Evolutionary conservation across 2,329 filamentous ascomycete species (phyloP), one percentile per base, ranked within the genome.

Genomic region (Phaeophleospora eucalypticola): DNA sequence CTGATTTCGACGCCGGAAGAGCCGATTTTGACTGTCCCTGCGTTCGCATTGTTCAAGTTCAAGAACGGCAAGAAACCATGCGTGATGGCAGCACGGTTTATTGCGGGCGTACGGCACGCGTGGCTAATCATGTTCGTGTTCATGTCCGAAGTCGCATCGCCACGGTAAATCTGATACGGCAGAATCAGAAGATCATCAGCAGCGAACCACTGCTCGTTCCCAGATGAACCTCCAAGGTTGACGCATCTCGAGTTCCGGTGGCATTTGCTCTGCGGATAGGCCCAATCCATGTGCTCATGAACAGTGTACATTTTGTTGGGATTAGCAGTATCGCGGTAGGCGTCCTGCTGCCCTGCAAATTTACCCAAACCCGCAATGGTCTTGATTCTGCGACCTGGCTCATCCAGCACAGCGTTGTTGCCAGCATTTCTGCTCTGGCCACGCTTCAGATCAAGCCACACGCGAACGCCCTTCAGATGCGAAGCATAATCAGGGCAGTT

Each of bases 371-470:
- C 18, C 17, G 33, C 33, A 16, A 35, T 34, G 18, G 42, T 45
- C 35, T 48, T 48, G n/a, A 34, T 38, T 7, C 49, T 36, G 3
- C 49, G 49, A 3, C 27, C 15, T 3, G 18, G 38, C 18, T 40
- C 17, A 40, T 40, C 42, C 36, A 29, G 10, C 6, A n/a, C 35
- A 12, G 18, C 38, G 33, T 15, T 14, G 17, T 35, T 4, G 4
- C 4, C 27, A 32, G 27, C 8, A 32, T 3, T 7, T 16, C 9
- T 37, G n/a, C 2, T 20, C 19, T 12, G 27, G 27, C n/a, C 3
- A n/a, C 49, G 46, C 10, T 42, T 14, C 36, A 50, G 45, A 32
- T 38, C 42, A 8, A 53, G 17, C 16, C 18, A 39, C 14, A 49
- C 50, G 8, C 50, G 35, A n/a, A 35, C 33, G 4, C 33, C 4